Evolutionary conservation across 352 stramenopile genomes (phyloP), one percentile per base, ranked within the genome.

Genomic region (Thalassiosira hispida): DNA sequence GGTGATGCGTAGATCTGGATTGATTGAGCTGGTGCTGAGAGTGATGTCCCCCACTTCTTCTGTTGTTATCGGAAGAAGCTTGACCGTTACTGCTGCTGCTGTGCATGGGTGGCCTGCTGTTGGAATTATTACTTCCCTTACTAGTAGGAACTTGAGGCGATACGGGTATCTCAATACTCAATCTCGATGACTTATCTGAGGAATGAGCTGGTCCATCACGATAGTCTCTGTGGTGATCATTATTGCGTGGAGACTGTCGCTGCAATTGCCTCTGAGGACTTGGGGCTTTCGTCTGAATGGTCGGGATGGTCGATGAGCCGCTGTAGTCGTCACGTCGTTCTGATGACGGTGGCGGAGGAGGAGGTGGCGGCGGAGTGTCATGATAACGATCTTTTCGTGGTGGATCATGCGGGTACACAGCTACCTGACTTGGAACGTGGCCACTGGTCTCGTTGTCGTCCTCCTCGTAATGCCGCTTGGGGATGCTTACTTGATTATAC

Each of bases 291-390:
- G 69, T 49, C n/a, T 63, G 75, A 31, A 38, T 25, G 0, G 68
- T 72, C 2, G 66, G 65, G 42, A 79, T 71, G 12, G 55, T 69
- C 0, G 76, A 79, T 38, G 76, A 84, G 14, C 62, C 62, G 38
- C 67, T 79, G 46, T 44, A 79, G 59, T 84, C 68, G 47, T 84
- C 76, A 20, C 76, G 53, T 68, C 62, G 46, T 31, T 84, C 66
- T 27, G 35, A 53, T 25, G 55, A 40, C 35, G 52, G 40, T 33
- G 49, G 38, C 33, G 35, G 66, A 38, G 55, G 55, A 35, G 52
- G 40, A 25, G 49, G 38, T 49, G 33, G 53, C 23, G 64, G 8
- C 4, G 40, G 40, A 44, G 18, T 1, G 0, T 62, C 25, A 20
- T 65, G 9, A 27, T 44, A 63, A 22, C 22, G 51, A 59, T 35